Conservation (phyloP, 495 filamentous ascomycete species). For the Penicillium arizonense region DNA sequence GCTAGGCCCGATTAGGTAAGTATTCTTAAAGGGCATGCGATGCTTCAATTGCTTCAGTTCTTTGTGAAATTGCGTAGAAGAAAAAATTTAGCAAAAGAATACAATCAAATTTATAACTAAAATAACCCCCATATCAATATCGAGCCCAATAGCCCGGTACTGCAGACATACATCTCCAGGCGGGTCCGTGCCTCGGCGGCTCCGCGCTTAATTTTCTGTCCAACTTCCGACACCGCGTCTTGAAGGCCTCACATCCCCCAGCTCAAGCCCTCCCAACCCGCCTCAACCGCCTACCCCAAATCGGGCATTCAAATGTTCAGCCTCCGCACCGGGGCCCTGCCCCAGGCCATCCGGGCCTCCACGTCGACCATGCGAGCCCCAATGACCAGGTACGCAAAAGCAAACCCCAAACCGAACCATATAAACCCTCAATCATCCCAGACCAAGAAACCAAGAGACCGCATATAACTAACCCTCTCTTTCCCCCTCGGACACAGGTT, state of each 20-base stretch:
- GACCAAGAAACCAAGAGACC: background rate
- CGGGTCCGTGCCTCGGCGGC: constrained; percentile 36
- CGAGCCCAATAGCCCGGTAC: background rate
- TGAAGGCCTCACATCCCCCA: constrained; percentile 11
- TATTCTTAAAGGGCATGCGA: background rate
- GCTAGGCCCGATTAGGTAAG: constrained; percentile 27
- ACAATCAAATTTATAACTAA: background rate
- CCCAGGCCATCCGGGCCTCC: constrained; percentile 19
- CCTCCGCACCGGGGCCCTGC: constrained; percentile 32
- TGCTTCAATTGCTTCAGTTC: background rate
- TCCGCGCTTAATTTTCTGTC: constrained; percentile 42
- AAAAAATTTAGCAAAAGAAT: background rate
- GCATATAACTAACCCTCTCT: constrained; percentile 1
- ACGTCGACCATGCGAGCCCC: constrained; percentile 15
- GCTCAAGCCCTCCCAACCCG: background rate
- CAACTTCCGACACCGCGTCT: constrained; percentile 27
- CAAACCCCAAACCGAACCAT: background rate
- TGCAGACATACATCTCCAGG: constrained; percentile 5
- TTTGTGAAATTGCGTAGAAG: no score
- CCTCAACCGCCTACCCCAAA: constrained; percentile 2
- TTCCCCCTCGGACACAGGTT: constrained; percentile 1
- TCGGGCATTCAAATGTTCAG: constrained; percentile 29
- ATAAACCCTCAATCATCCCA: background rate
- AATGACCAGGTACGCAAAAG: constrained; percentile 23
- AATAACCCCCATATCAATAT: no score